phyloP scores from a whole-genome alignment of 2,329 filamentous ascomycete genomes.

The Sporothrix inflata region DNA sequence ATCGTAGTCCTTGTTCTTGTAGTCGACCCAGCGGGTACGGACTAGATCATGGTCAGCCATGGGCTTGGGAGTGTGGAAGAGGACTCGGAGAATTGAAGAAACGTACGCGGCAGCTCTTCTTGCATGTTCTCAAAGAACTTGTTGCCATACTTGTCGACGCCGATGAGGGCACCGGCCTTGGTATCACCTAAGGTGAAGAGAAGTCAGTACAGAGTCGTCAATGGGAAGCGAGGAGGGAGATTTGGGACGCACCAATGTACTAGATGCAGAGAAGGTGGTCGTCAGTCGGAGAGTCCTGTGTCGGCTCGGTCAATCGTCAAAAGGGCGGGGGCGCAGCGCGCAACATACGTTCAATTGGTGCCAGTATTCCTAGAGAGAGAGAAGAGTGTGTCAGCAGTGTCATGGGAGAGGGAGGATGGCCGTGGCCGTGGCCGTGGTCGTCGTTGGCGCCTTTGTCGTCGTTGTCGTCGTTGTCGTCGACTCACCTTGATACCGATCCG shows the following conservation, averaged over 20 bases:
- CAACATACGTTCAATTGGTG: conserved; percentile 87
- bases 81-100: too few species aligned
- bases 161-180: conserved; percentile 86
- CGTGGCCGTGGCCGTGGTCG: neutral
- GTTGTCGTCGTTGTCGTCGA: neutral
- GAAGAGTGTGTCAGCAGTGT: conserved; percentile 43
- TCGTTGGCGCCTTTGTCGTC: neutral
- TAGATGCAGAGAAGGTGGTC: conserved; percentile 39
- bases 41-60: conserved; percentile 56
- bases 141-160: conserved; percentile 88
- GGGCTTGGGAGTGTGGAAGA: too few species aligned
- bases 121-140: conserved; percentile 96
- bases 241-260: conserved; percentile 56
- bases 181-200: conserved; percentile 74
- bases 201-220: neutral
- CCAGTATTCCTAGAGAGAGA: conserved; percentile 73
- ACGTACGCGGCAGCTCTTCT: conserved; percentile 86
- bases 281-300: conserved; percentile 2
- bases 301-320: neutral
- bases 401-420: neutral
- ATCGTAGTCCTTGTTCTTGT: conserved; percentile 84
- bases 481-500: conserved; percentile 83
- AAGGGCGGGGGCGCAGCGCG: neutral
- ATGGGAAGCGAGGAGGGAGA: neutral
- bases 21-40: conserved; percentile 96